Percentiles rank a stretch among this genome's conserved stretches.
These are phyloP conservation scores for Tarenaya hassleriana DNA, from an alignment of 345 rosid species.

Conservation along the genomic window DNA sequence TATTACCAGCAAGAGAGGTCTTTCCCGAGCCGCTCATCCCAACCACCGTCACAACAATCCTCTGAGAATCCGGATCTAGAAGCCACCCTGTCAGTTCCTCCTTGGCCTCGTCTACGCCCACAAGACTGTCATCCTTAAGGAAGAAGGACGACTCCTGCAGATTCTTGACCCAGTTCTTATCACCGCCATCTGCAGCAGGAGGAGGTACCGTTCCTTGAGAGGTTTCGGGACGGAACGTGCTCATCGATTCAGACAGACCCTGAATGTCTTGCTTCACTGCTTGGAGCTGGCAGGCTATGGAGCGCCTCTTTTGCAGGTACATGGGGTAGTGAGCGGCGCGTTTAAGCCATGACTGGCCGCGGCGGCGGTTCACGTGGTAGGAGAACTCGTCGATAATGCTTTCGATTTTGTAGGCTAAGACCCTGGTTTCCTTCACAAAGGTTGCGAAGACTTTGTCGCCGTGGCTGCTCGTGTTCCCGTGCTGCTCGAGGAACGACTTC, in stretches of 20 bases:
- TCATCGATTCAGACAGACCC: conserved; percentile 25
- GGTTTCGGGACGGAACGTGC: conserved; percentile 15
- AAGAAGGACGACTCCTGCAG: conserved; percentile 29
- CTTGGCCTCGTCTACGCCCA: conserved; percentile 33
- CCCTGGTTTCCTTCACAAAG: conserved; percentile 26
- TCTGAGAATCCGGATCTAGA: no score
- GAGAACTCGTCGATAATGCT: conserved; percentile 34
- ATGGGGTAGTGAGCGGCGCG: conserved; percentile 22
- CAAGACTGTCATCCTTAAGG: conserved; percentile 31
- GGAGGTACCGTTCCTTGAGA: conserved; percentile 1
- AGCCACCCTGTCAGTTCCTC: background rate
- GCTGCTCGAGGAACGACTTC: background rate
- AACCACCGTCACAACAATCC: conserved; percentile 6
- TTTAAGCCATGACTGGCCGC: background rate
- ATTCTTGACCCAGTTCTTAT: conserved; percentile 11
- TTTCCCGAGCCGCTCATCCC: conserved; percentile 40
- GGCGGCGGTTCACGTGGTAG: conserved; percentile 23
- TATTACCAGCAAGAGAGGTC: no score
- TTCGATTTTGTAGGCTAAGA: conserved; percentile 31
- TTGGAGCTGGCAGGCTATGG: conserved; percentile 26
- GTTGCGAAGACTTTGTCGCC: conserved; percentile 8
- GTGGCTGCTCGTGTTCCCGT: conserved; percentile 16
- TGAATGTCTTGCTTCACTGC: conserved; percentile 22
- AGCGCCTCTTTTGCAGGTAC: conserved; percentile 23
- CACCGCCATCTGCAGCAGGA: conserved; percentile 1